phyloP scores from a whole-genome alignment of 1,139 yeast species.

The Hansenula lynferdii region DNA sequence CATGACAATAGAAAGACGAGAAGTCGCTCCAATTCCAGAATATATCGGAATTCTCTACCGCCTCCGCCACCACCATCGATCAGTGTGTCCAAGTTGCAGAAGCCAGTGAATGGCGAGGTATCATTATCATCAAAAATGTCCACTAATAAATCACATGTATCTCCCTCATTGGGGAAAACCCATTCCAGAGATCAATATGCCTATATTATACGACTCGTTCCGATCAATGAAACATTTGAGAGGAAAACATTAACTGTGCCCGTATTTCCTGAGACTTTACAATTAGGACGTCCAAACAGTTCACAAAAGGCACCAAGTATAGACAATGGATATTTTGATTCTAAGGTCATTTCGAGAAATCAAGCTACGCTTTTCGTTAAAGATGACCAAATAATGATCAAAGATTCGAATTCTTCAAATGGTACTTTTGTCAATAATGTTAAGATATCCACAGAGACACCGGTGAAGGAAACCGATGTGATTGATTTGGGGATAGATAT shows the following conservation, averaged over 20 bases:
- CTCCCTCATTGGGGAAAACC: neutral
- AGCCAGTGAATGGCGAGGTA: too few relatives aligned
- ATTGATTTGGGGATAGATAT: slow-evolving; percentile 91
- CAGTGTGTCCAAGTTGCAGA: neutral
- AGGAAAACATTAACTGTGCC: slow-evolving; percentile 80
- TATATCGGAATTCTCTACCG: neutral
- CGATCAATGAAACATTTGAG: slow-evolving; percentile 80
- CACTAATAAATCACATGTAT: neutral
- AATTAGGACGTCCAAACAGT: slow-evolving; percentile 82
- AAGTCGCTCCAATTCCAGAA: slow-evolving; percentile 3
- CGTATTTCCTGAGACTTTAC: slow-evolving; percentile 73
- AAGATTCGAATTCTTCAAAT: slow-evolving; percentile 86
- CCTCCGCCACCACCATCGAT: slow-evolving; percentile 1
- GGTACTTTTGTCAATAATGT: slow-evolving; percentile 88
- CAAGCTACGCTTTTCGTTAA: slow-evolving; percentile 85
- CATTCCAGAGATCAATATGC: slow-evolving; percentile 25
- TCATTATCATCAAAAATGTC: neutral
- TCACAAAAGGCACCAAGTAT: slow-evolving; percentile 69
- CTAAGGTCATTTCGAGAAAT: slow-evolving; percentile 85
- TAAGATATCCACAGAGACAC: slow-evolving; percentile 59
- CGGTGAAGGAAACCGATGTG: slow-evolving; percentile 68
- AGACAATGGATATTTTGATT: slow-evolving; percentile 90
- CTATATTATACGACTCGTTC: slow-evolving; percentile 57
- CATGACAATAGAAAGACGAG: slow-evolving; percentile 1
- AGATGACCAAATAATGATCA: slow-evolving; percentile 65